Evolutionary conservation across 768 basidiomycete genomes (phyloP), one percentile per base, ranked within the genome.

Genomic region (Gloeophyllum trabeum): DNA sequence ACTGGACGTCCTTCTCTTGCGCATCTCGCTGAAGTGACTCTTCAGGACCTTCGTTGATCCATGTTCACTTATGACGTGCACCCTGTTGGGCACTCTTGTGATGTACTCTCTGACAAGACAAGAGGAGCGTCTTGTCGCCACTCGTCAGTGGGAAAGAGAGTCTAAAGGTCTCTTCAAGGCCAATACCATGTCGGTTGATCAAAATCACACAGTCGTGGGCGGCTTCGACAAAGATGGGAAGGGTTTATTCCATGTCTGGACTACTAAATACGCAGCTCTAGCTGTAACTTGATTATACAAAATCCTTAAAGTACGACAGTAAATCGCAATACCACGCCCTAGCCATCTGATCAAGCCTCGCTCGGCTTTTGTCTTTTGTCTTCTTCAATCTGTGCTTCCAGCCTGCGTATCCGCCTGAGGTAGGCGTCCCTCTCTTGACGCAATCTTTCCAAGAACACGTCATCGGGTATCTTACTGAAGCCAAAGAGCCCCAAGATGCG

Each of bases 381-480:
- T 30, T 60, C 55, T 39, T 60, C 61, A 12, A 65, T 24, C 49
- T 71, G 54, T 18, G 47, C 47, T 49, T 81, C 76, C 3, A 88
- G 62, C 46, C 75, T 71, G 39, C 61, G 64, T 56, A 87, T 85
- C 44, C 70, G 67, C 45, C 60, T 62, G 47, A 78, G 52, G 51
- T 82, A 63, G 6, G 57, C 58, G 3, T 74, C 71, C 48, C 82
- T 67, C 37, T 78, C 69, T 41, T 61, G 62, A 54, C 70, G 76
- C 53, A 90, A 53, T 45, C 68, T 71, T 22, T 56, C 55, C 40
- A 89, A 49, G 48, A 87, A 87, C 46, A 83, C 80, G 38, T 89
- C 81, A 48, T 91, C 78, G 4, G 84, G 70, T 3, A 91, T 53
- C 40, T 63, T 68, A 14, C 48, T 50, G 45, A 79, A 49, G 20